Base-by-base conservation (phyloP, 345 rosid genomes). In the Raphanus sativus region DNA sequence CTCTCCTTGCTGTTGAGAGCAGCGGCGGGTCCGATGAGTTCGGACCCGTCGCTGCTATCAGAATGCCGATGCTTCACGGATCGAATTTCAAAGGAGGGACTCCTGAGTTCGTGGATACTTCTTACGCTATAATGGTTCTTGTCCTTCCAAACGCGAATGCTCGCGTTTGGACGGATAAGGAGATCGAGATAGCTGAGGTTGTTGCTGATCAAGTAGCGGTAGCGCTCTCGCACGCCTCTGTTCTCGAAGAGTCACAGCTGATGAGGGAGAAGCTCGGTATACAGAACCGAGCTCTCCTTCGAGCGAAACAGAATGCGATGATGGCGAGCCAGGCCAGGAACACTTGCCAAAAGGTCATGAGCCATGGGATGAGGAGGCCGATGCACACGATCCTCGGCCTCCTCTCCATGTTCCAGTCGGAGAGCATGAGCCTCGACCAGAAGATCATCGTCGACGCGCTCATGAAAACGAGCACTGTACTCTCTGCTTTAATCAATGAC, bases 121-220 rank as follows among this genome's bases (percentile, higher is more conserved):
- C 82, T 59, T 92, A 90, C 80, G 96, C 96, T 66, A 86, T 94
- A 75, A 85, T 94, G 77, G 97, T 94, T 61, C 84, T 94, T 75
- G 98, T 88, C 10, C 95, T 90, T 81, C 97, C 98, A 0, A 66
- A 70, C 62, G 70, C 55, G 34, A 79, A 81, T 62, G 80, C 87
- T 10, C 83, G 88, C 56, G 79, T 56, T 68, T 94, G 98, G 98
- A 86, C 85, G 62, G 55, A 78, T 68, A 83, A 88, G 32, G 98
- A 88, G 75, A 68, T 90, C 73, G 96, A 94, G 83, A 94, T 94
- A 67, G 91, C 93, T 2, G 92, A 90, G 82, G 98, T 92, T 62
- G 98, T 94, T 67, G 98, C 98, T 63, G 98, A 94, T 85, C 98
- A 94, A 83, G 98, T 94, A 45, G 98, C 98, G 1, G 98, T 94